Evolutionary conservation across 192 early-diverging fungal species (phyloP).

Genomic region (Paraglomus occultum): DNA sequence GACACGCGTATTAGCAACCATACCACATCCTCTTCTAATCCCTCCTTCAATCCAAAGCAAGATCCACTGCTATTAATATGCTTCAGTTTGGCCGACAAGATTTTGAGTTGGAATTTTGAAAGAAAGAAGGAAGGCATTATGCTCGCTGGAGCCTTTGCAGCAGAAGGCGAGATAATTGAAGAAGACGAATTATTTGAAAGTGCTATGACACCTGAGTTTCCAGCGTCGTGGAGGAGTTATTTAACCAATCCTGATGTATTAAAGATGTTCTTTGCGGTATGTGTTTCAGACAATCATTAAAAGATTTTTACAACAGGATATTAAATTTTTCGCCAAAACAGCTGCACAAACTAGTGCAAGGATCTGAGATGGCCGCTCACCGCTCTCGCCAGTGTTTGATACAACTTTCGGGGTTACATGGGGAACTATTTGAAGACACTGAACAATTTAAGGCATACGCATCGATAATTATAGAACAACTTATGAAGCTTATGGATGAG

Average conservation of each 20-base stretch:
- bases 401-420: slow-evolving; percentile 60
- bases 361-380: slow-evolving; percentile 48
- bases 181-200: slow-evolving; percentile 32
- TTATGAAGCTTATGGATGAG: slow-evolving; percentile 53
- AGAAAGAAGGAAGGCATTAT: slow-evolving; percentile 33
- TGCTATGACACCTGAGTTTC: slow-evolving; percentile 31
- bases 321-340: slow-evolving; percentile 18
- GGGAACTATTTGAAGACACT: slow-evolving; percentile 50
- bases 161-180: slow-evolving; percentile 35
- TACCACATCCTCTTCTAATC: neutral
- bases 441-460: slow-evolving; percentile 51
- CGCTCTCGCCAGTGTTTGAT: slow-evolving; percentile 58
- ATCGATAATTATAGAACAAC: slow-evolving; percentile 50
- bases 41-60: neutral
- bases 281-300: neutral
- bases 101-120: slow-evolving; percentile 57
- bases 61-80: slow-evolving; percentile 36
- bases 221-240: slow-evolving; percentile 51
- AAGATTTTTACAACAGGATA: neutral
- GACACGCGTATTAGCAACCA: neutral
- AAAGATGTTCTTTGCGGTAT: slow-evolving; percentile 63
- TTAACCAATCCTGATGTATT: slow-evolving; percentile 58
- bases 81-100: slow-evolving; percentile 44
- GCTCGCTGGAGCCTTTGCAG: slow-evolving; percentile 40
- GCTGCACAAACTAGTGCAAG: slow-evolving; percentile 47